Base-by-base conservation (phyloP, 352 stramenopile genomes). In the Blastocystis sp. region DNA sequence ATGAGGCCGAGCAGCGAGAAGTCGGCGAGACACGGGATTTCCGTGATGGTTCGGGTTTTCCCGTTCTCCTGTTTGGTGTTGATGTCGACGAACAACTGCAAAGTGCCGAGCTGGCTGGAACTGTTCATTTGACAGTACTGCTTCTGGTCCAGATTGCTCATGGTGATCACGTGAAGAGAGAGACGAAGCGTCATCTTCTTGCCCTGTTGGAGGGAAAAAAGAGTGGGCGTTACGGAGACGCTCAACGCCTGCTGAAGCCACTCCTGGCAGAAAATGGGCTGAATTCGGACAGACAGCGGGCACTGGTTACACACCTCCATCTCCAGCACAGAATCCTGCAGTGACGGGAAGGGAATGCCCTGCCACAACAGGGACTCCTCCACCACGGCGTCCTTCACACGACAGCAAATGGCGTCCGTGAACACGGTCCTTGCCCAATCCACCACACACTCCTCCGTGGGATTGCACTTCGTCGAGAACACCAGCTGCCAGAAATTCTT, bases 71-170 rank as follows among this genome's bases (percentile, higher is more conserved):
- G 52, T 48, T 52, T 41, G n/a, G 11, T 56, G 5, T 14, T 40
- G 48, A 84, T 43, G 34, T 84, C 74, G 21, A 69, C 74, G 5
- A 84, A 28, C n/a, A 84, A 28, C 43, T 84, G 74, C 23, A 84
- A 45, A 4, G 65, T 38, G 48, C 74, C 74, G 19, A 64, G 23
- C 3, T 69, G 14, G 11, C 28, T 38, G 38, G 53, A 41, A 53
- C 19, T 67, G 0, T 56, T 17, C 53, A 84, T 67, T n/a, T 43
- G n/a, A 0, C 34, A n/a, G 45, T 69, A 69, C 17, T 84, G 74
- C 0, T 66, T 21, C 21, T 2, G 19, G 28, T 69, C 56, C 34
- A 84, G 56, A 19, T 52, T 59, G 66, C 69, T 61, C 21, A 84
- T 43, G 23, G 52, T 70, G 28, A 84, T 70, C 2, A 34, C 17